A percentile compares a stretch with the other conserved stretches of the same genome.
Conservation (phyloP, 805 yeast species). For the Saturnispora dispora region DNA sequence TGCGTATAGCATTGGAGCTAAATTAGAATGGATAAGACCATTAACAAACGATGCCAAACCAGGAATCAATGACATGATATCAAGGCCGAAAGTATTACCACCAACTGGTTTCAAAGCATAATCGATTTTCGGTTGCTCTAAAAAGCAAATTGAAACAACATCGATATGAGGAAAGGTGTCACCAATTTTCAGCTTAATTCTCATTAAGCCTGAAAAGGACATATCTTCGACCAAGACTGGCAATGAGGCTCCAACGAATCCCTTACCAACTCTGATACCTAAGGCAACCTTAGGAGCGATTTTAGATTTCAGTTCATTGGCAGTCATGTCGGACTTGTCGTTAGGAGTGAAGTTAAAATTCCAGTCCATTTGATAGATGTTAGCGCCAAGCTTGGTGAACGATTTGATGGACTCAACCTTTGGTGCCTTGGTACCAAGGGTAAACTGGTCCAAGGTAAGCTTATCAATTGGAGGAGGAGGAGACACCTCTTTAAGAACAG, state of each 20-base stretch:
- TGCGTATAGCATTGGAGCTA: constrained; percentile 72
- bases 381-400: constrained; percentile 58
- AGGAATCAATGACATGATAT: constrained; percentile 76
- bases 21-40: constrained; percentile 55
- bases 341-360: constrained; percentile 72
- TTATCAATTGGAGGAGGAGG: constrained; percentile 82
- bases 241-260: constrained; percentile 62
- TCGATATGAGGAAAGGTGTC: constrained; percentile 72
- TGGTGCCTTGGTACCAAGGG: constrained; percentile 76
- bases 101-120: constrained; percentile 80
- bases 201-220: constrained; percentile 64
- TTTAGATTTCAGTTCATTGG: constrained; percentile 58
- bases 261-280: constrained; percentile 76
- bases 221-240: constrained; percentile 78
- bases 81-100: constrained; percentile 81
- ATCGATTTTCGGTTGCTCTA: constrained; percentile 73
- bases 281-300: constrained; percentile 74
- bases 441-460: constrained; percentile 63
- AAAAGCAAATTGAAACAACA: constrained; percentile 57
- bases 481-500: constrained; percentile 55
- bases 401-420: constrained; percentile 63
- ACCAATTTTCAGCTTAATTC: constrained; percentile 51
- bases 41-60: constrained; percentile 70
- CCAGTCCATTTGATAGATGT: constrained; percentile 77
- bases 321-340: constrained; percentile 78